Percentiles rank a stretch among this genome's conserved stretches.
These are phyloP conservation scores for Peronospora destructor DNA, from an alignment of 352 stramenopile species.

Conservation along the genomic window DNA sequence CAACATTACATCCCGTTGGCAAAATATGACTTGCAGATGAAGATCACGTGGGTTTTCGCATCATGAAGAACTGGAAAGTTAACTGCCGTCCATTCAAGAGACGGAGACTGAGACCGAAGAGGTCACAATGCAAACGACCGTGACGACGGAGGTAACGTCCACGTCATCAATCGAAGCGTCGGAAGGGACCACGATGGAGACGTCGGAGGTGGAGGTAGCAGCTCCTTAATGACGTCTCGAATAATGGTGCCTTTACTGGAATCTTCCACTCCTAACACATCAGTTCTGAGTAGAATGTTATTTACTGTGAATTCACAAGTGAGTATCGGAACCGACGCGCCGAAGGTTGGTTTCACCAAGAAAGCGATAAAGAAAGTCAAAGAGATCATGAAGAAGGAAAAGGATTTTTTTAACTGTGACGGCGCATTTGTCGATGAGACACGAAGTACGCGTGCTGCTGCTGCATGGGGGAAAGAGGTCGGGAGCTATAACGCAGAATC, in stretches of 20 bases:
- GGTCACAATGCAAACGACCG: no score
- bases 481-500: slow-evolving; percentile 2
- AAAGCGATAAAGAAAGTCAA: slow-evolving; percentile 1
- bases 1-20: no score
- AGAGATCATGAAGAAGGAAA: background rate
- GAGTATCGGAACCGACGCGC: background rate
- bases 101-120: no score
- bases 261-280: background rate
- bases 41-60: no score
- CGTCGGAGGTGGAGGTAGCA: background rate
- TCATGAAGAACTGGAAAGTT: no score
- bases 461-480: slow-evolving; percentile 20
- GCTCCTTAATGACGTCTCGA: background rate
- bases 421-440: slow-evolving; percentile 1
- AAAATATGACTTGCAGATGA: no score
- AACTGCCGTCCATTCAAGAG: no score
- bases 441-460: slow-evolving; percentile 6
- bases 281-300: background rate
- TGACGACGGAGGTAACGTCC: no score
- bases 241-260: background rate
- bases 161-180: no score
- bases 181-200: no score
- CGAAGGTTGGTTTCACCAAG: background rate
- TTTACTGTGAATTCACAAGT: background rate
- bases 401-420: background rate